Evolutionary conservation across 805 yeast species (phyloP).

Genomic region (Kodamaea nitidulidarum): DNA sequence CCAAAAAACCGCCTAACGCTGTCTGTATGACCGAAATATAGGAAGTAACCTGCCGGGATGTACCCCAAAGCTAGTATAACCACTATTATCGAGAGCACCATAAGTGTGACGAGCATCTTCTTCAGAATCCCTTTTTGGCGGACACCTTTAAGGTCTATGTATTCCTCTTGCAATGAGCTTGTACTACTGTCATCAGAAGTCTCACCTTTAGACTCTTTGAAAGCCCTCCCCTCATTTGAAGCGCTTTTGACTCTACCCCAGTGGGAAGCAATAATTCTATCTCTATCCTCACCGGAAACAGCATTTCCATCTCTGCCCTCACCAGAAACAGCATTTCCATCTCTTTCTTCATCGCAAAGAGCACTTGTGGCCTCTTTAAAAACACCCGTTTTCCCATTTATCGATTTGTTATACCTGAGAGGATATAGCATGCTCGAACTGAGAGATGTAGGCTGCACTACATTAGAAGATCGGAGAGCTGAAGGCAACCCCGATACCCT

Average conservation of each 20-base stretch:
- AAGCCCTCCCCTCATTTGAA: too few relatives aligned
- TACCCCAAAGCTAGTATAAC: conserved; percentile 15
- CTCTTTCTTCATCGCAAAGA: too few relatives aligned
- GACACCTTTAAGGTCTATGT: not conserved
- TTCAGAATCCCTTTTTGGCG: conserved; percentile 1
- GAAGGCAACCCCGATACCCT: not conserved
- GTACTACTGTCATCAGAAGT: too few relatives aligned
- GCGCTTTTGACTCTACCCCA: too few relatives aligned
- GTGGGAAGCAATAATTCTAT: too few relatives aligned
- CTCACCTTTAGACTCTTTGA: too few relatives aligned
- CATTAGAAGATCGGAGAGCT: not conserved
- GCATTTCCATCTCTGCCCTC: too few relatives aligned
- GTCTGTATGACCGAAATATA: conserved; percentile 1
- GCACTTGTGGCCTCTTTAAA: conserved; percentile 14
- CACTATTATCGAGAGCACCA: conserved; percentile 9
- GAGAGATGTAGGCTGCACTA: not conserved
- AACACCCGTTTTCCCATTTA: conserved; percentile 9
- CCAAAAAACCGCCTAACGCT: conserved; percentile 20
- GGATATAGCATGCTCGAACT: conserved; percentile 11
- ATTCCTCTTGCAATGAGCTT: not conserved
- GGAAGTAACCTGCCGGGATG: conserved; percentile 11
- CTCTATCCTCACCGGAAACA: too few relatives aligned
- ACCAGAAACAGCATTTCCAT: too few relatives aligned
- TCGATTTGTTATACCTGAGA: conserved; percentile 11
- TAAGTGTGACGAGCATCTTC: conserved; percentile 4